Percentiles rank a stretch among this genome's conserved stretches.
phyloP scores from a whole-genome alignment of 176 grass and related monocot genomes.

The Oropetium thomaeum region DNA sequence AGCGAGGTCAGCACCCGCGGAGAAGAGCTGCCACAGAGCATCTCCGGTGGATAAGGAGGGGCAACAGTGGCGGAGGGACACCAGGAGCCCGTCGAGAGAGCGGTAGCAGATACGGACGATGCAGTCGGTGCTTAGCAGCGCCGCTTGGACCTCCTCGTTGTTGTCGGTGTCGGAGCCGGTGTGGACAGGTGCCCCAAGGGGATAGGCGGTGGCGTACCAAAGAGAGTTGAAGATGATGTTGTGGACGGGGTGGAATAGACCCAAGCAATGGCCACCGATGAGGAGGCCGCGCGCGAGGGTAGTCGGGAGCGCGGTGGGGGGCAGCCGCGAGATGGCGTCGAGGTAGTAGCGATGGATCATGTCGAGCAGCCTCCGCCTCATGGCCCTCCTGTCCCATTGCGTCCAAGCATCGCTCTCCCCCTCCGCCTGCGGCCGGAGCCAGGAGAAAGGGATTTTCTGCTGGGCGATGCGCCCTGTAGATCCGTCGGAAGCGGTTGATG shows the following conservation, averaged over 20 bases:
- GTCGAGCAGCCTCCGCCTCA: not conserved
- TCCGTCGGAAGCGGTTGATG: not conserved
- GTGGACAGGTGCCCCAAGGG: not conserved
- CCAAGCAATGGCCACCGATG: not conserved
- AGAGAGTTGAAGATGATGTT: conserved; percentile 8
- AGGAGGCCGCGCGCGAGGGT: not conserved
- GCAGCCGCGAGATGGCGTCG: conserved; percentile 12
- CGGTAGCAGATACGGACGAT: not conserved
- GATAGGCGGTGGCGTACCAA: not conserved
- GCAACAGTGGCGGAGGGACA: not conserved
- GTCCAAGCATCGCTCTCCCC: not conserved
- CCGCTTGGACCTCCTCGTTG: not conserved
- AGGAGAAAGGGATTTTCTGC: too few relatives aligned
- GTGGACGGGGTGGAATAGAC: not conserved
- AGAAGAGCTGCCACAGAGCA: conserved; percentile 17
- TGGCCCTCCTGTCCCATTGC: not conserved
- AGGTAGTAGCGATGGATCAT: conserved; percentile 17
- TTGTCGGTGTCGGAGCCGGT: not conserved
- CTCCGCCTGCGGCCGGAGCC: not conserved
- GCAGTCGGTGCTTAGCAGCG: conserved; percentile 1
- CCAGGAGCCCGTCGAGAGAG: conserved; percentile 22
- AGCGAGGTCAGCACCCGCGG: not conserved
- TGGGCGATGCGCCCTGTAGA: not conserved
- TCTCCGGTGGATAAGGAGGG: conserved; percentile 11
- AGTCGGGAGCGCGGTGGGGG: not conserved